Evolutionary conservation across 2,329 filamentous ascomycete species (phyloP), one percentile per base, ranked within the genome.

Genomic region (Fusarium brevicatenulatum): DNA sequence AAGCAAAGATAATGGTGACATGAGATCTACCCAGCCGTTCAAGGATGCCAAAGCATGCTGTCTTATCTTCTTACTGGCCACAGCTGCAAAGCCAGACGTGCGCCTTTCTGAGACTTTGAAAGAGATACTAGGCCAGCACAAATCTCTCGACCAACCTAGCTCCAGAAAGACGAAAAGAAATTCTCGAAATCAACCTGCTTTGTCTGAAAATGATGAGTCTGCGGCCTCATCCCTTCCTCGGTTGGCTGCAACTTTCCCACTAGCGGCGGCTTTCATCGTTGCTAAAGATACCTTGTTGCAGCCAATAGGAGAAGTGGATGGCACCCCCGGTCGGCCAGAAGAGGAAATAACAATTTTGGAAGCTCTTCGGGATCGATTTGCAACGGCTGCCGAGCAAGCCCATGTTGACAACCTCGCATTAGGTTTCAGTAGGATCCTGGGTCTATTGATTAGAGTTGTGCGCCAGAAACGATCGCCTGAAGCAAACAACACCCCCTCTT

Each of bases 261-360:
- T 77, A 60, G 73, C 69, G 43, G 72, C 75, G 36, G 63, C 72
- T 25, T 78, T 78, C 40, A 62, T 65, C 30, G 50, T 78, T 19
- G 72, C 70, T 36, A 77, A 58, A 44, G 54, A 52, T 10, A 55
- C 68, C n/a, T 42, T 66, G 18, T 40, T 60, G 13, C 72, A 72
- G 40, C 75, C 76, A 73, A 72, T 74, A 6, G 19, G 50, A 63
- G 55, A 62, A 7, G 21, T 52, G 12, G 68, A 75, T 18, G 55
- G 47, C n/a, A 30, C 46, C 34, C 46, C 62, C 9, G 39, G 47
- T 32, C 64, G 54, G 21, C 67, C 67, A 37, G 75, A 78, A 71
- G 75, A 78, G 68, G 75, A 77, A 73, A 72, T 77, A 19, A 50
- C 58, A n/a, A 60, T 78, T 19, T 56, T 78, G 23, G 75, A 78